Percentiles rank a stretch among this genome's conserved stretches.
Conservation (phyloP, 2,329 filamentous ascomycete genomes). For the Berkeleyomyces basicola region DNA sequence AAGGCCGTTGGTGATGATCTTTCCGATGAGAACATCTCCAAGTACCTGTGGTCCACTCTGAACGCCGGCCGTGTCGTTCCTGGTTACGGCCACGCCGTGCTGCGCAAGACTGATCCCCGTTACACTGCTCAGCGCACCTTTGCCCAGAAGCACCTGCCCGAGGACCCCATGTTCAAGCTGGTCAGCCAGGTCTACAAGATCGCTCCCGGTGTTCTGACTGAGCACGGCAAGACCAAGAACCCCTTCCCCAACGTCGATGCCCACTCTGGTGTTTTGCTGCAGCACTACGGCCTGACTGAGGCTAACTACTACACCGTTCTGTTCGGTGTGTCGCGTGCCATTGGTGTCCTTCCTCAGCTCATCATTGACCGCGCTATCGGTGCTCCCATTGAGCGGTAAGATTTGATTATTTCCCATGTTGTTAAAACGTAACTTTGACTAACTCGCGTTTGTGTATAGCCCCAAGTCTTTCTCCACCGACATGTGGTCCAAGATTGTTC, state of each 20-base stretch:
- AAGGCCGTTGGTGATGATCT: constrained; percentile 82
- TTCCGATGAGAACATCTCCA: constrained; percentile 88
- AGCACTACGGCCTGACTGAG: constrained; percentile 98
- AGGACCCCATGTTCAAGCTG: constrained; percentile 99
- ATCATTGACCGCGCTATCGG: constrained; percentile 98
- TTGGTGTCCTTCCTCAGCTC: constrained; percentile 96
- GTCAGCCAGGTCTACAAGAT: constrained; percentile 99
- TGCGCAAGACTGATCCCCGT: constrained; percentile 98
- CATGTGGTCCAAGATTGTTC: constrained; percentile 86
- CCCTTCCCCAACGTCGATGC: constrained; percentile 97
- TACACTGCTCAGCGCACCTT: constrained; percentile 98
- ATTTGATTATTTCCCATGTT: background rate
- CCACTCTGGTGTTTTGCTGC: constrained; percentile 96
- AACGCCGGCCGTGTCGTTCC: constrained; percentile 92
- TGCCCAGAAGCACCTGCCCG: constrained; percentile 76
- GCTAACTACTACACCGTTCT: constrained; percentile 99
- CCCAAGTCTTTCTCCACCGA: constrained; percentile 98
- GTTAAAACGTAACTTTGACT: constrained; percentile 3
- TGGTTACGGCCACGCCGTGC: constrained; percentile 95
- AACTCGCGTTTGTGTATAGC: constrained; percentile 16
- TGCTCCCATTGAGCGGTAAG: constrained; percentile 76
- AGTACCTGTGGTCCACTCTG: constrained; percentile 97
- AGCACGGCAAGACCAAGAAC: constrained; percentile 99
- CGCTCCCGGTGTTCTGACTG: constrained; percentile 86
- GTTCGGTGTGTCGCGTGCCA: constrained; percentile 94